These are phyloP conservation scores for Meripilus lineatus DNA, from an alignment of 1,284 basidiomycete species.

Conservation along the genomic window DNA sequence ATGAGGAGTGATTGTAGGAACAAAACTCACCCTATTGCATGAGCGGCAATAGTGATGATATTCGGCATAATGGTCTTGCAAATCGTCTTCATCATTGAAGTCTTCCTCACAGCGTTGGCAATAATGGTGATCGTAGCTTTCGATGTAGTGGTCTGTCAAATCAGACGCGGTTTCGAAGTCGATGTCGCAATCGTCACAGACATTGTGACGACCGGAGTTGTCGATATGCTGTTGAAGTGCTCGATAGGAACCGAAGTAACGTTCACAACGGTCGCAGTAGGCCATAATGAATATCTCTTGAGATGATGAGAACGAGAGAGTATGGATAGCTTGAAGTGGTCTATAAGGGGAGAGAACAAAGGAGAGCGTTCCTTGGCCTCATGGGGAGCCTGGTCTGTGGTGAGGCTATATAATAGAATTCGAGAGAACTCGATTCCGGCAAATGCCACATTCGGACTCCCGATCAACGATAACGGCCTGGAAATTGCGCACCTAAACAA, in stretches of 20 bases:
- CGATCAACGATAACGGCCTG: too few relatives aligned
- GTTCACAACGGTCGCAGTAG: conserved; percentile 31
- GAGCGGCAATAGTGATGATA: conserved; percentile 36
- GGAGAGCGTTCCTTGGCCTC: too few relatives aligned
- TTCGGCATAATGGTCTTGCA: conserved; percentile 14
- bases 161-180: conserved; percentile 29
- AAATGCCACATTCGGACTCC: too few relatives aligned
- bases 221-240: conserved; percentile 25
- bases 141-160: conserved; percentile 36
- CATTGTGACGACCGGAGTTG: conserved; percentile 25
- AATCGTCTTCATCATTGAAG: conserved; percentile 11
- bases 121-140: conserved; percentile 34
- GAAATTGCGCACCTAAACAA: too few relatives aligned
- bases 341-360: too few relatives aligned
- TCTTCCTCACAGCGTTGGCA: conserved; percentile 40
- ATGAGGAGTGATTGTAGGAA: too few relatives aligned
- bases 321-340: too few relatives aligned
- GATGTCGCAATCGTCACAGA: conserved; percentile 29
- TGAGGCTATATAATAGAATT: too few relatives aligned
- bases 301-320: too few relatives aligned
- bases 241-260: conserved; percentile 20
- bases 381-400: too few relatives aligned
- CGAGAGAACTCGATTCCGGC: too few relatives aligned
- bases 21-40: conserved; percentile 29
- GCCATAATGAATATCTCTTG: too few relatives aligned